Evolutionary conservation across 2,329 filamentous ascomycete species (phyloP), one percentile per base, ranked within the genome.

Genomic region (Teratosphaeria gauchensis): DNA sequence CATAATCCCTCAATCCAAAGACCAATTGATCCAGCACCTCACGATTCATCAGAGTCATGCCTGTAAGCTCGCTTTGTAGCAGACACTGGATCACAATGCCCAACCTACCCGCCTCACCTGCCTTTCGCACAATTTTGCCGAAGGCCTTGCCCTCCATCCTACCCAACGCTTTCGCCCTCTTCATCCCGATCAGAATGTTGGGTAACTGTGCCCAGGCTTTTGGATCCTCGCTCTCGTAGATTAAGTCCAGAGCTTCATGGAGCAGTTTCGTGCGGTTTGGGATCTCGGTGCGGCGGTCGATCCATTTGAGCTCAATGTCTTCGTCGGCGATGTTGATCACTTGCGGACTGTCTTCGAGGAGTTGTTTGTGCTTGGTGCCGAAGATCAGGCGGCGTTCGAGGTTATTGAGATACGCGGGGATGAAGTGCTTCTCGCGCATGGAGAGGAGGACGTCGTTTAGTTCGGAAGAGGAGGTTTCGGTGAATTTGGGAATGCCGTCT

Each of bases 371-470:
- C 38, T 74, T 72, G 19, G 69, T 60, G 53, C 67, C 66, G 69
- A 74, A 78, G 62, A 80, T 73, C 32, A 79, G 72, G 59, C 72
- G 68, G 32, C 70, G 65, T 62, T 79, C 76, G 46, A 70, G 69
- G 16, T 65, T 61, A 59, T 69, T 73, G 56, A 80, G 72, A 65
- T 77, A 74, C 53, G 66, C 65, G 12, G 77, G 77, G 24, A 79
- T 71, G 59, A 80, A 72, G 63, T 79, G 66, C 55, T 75, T 74
- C 53, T 68, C 69, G 61, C 78, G 77, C 56, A 78, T 67, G 9
- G 62, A 69, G 5, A 67, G 62, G 59, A 80, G 74, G 38, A 76
- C 62, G 21, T 65, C 55, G 55, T 76, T 68, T 57, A 80, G 75
- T 52, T 75, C 71, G 54, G 74, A 68, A 14, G 71, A 72, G 11